These are phyloP conservation scores for Aphanocladium album DNA, from an alignment of 2,329 filamentous ascomycete genomes.

Conservation along the genomic window DNA sequence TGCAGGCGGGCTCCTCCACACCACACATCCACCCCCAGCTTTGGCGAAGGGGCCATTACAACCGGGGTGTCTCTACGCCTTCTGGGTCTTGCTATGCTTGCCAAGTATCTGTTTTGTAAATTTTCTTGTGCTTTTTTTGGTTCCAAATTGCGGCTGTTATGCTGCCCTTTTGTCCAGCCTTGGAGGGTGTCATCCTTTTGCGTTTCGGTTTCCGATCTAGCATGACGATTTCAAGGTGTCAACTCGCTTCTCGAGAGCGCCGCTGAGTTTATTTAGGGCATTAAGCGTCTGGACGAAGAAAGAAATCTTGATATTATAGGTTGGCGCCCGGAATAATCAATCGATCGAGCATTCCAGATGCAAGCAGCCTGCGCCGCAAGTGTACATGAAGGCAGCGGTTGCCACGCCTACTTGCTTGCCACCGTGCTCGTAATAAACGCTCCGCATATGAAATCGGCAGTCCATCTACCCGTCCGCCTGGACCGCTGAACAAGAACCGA, in stretches of 20 bases:
- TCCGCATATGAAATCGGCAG: not conserved
- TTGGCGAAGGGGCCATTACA: not conserved
- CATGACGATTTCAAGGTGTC: not conserved
- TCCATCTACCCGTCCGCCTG: not conserved
- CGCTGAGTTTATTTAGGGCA: not conserved
- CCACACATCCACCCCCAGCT: conserved; percentile 7
- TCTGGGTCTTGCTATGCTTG: not conserved
- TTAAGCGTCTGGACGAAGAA: not conserved
- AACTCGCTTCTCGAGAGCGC: not conserved
- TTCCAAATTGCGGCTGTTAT: not conserved
- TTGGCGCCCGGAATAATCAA: not conserved
- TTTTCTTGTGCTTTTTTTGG: not conserved
- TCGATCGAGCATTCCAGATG: not conserved
- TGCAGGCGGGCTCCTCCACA: conserved; percentile 2
- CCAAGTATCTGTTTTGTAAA: not conserved
- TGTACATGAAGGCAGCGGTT: not conserved
- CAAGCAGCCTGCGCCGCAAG: not conserved
- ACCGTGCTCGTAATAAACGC: no score
- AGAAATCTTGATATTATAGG: not conserved
- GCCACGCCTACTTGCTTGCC: no score
- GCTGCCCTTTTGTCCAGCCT: not conserved
- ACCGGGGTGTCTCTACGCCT: not conserved
- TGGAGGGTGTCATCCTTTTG: not conserved
- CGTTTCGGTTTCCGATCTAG: not conserved
- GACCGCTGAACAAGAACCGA: not conserved